A percentile compares a stretch with the other conserved stretches of the same genome.
Evolutionary conservation across 768 basidiomycete genomes (phyloP).

Genomic region (Boletellus sp.): DNA sequence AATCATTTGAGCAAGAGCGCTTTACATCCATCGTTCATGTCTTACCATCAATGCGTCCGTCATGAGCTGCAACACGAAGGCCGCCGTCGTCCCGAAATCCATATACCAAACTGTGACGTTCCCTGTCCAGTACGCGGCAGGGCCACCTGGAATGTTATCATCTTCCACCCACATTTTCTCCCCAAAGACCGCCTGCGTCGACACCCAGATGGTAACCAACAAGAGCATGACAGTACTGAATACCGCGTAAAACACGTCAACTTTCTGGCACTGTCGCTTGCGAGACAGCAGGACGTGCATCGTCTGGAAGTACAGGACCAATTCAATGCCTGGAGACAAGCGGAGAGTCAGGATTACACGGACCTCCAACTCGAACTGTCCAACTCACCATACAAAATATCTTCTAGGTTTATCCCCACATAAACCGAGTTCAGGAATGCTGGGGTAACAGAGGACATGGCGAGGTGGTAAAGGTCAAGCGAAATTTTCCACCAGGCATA

Average conservation of each 20-base stretch:
- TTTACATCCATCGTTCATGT: neutral
- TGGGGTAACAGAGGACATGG: too few species aligned
- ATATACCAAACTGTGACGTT: slow-evolving; percentile 28
- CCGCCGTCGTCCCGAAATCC: slow-evolving; percentile 29
- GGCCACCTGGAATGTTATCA: slow-evolving; percentile 32
- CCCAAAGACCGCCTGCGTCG: slow-evolving; percentile 28
- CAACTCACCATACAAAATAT: slow-evolving; percentile 17
- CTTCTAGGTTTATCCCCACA: slow-evolving; percentile 9
- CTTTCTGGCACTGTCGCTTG: neutral
- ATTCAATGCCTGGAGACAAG: slow-evolving; percentile 16
- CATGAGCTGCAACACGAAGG: slow-evolving; percentile 32
- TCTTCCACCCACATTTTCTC: slow-evolving; percentile 37
- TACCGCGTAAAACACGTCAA: slow-evolving; percentile 18
- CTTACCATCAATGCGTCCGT: slow-evolving; percentile 39
- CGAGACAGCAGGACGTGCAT: slow-evolving; percentile 17
- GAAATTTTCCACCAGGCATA: too few species aligned
- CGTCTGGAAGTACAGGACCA: slow-evolving; percentile 26
- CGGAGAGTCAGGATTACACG: neutral
- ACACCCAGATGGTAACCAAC: slow-evolving; percentile 33
- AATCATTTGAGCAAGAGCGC: neutral
- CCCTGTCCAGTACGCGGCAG: slow-evolving; percentile 29
- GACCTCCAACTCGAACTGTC: too few species aligned
- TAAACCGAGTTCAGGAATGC: slow-evolving; percentile 6
- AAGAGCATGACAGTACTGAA: slow-evolving; percentile 28
- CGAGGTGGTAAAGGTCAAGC: too few species aligned